Conservation (phyloP, 495 filamentous ascomycete species). For the Clavariopsis aquatica region DNA sequence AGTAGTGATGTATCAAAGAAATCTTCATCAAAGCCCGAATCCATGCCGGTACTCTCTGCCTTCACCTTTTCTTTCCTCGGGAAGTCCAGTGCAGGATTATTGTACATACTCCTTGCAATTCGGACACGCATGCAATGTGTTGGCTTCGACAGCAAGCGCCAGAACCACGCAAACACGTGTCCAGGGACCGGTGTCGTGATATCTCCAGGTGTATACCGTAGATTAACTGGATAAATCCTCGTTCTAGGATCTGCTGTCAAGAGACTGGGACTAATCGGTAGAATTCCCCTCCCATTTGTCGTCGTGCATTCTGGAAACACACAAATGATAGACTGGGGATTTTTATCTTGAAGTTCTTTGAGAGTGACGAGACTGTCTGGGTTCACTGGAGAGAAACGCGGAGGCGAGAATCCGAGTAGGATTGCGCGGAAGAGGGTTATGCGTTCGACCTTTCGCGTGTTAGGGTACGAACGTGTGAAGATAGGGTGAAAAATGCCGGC, state of each 20-base stretch:
- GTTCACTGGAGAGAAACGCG: conserved; percentile 53
- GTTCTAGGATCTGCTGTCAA: conserved; percentile 61
- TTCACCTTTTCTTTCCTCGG: conserved; percentile 24
- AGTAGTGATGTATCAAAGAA: conserved; percentile 52
- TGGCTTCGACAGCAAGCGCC: conserved; percentile 78
- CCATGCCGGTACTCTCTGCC: conserved; percentile 11
- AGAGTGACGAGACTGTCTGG: conserved; percentile 60
- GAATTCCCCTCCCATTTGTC: conserved; percentile 88
- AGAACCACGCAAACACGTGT: conserved; percentile 68
- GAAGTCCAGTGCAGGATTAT: conserved; percentile 51
- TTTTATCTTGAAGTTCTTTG: conserved; percentile 58
- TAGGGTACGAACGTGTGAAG: conserved; percentile 81
- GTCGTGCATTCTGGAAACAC: conserved; percentile 92
- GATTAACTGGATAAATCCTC: conserved; percentile 83
- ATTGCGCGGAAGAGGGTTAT: conserved; percentile 77
- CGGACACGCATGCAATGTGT: conserved; percentile 89
- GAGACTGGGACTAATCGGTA: conserved; percentile 76
- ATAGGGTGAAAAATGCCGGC: conserved; percentile 94
- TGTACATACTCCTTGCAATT: conserved; percentile 71
- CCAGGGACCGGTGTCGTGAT: conserved; percentile 87
- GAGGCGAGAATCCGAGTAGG: conserved; percentile 66
- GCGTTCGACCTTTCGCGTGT: conserved; percentile 67
- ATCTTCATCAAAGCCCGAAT: conserved; percentile 50
- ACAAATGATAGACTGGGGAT: conserved; percentile 74
- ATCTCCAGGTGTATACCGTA: conserved; percentile 85